Conservation (phyloP, 164 flowering plant genomes). For the Nymphaea thermarum region DNA sequence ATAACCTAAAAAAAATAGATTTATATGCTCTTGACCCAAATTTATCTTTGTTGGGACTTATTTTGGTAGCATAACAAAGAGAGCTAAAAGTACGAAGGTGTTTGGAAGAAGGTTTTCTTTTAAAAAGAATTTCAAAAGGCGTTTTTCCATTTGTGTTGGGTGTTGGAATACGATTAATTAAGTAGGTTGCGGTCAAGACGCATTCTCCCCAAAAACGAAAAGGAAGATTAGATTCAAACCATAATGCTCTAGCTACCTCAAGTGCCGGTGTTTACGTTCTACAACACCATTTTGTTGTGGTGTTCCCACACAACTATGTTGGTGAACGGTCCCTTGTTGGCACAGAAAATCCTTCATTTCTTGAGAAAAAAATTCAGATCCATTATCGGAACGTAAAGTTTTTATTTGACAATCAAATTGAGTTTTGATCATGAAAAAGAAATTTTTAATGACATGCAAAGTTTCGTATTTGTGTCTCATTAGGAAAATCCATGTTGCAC, state of each 20-base stretch:
- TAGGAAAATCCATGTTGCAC: not conserved
- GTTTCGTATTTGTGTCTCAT: not conserved
- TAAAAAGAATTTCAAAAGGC: not conserved
- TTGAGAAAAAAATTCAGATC: not conserved
- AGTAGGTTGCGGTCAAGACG: not conserved
- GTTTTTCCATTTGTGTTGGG: not conserved
- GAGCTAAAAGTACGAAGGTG: not conserved
- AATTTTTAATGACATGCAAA: not conserved
- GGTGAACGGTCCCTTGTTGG: not conserved
- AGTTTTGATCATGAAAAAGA: not conserved
- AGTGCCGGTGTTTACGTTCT: conserved; percentile 1
- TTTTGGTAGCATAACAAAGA: not conserved
- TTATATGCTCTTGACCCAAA: not conserved
- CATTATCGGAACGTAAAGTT: not conserved
- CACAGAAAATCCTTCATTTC: not conserved
- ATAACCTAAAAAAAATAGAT: not conserved
- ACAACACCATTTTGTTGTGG: not conserved
- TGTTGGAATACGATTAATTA: not conserved
- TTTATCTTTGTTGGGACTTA: not conserved
- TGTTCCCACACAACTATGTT: not conserved
- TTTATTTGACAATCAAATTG: not conserved
- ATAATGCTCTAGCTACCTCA: not conserved
- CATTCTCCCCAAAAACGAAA: not conserved
- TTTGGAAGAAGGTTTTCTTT: not conserved
- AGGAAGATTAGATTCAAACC: not conserved